Base-by-base conservation (phyloP, 176 grass and related monocot genomes). In the maize (Zea mays) region DNA sequence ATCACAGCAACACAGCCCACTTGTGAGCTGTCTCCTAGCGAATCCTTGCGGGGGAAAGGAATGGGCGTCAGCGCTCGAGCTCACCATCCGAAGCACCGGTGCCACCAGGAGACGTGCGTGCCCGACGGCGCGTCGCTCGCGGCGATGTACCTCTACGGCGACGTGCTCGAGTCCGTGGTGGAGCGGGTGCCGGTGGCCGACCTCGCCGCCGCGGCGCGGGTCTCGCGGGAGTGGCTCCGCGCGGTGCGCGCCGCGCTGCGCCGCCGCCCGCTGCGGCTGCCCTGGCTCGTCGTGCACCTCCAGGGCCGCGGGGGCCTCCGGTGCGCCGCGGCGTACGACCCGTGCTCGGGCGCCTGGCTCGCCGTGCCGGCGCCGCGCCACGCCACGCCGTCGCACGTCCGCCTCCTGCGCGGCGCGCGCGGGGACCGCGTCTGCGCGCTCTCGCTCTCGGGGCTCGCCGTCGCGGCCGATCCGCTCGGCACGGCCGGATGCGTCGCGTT, bases 211-310 rank as follows among this genome's bases (percentile, higher is more conserved):
- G 52, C 91, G n/a, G 93, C 91, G 58, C 47, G 71, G 7, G 91
- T 98, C 0, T 94, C 91, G 37, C 79, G 74, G 14, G 86, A 90
- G 83, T 98, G 95, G 95, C 91, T 79, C 43, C 43, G 82, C 52
- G 85, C 91, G 50, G 89, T 92, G 65, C 85, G 90, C 11, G 83
- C 89, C 35, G 70, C 87, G 65, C 76, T 92, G 45, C 83, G 82
- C 9, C 91, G 77, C 21, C 46, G 71, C 8, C 85, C 91, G 47
- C 82, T 89, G 0, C 87, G 82, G 0, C 73, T 81, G 6, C 91
- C 94, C 7, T 97, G 91, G 85, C 91, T 97, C 55, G 35, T 97
- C n/a, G 78, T 91, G 34, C 91, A 89, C 76, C 56, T 93, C 54
- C 79, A 88, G 52, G 33, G 19, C 55, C 56, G 33, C 16, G 13